Conservation (phyloP, 2,329 filamentous ascomycete genomes). For the Ceratocystis smalleyi region DNA sequence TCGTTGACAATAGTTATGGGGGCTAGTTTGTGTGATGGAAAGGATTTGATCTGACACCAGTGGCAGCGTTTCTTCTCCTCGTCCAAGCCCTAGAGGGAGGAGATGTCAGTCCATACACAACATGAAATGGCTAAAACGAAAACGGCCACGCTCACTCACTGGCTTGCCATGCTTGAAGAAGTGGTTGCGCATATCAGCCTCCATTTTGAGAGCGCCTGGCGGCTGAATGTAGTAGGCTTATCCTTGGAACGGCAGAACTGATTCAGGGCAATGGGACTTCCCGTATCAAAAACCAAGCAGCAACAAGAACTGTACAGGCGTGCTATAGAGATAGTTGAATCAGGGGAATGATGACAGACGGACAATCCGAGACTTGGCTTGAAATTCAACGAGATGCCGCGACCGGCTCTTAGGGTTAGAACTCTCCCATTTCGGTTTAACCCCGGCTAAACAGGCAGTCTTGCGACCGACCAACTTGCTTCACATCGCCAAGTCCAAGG, state of each 20-base stretch:
- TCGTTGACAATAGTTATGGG: slow-evolving; percentile 52
- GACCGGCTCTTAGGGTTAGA: not conserved
- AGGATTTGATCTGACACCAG: slow-evolving; percentile 44
- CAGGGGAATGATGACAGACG: no score
- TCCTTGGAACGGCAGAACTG: not conserved
- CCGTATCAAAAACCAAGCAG: no score
- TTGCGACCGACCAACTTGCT: not conserved
- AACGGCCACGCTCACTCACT: slow-evolving; percentile 18
- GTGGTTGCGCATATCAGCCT: slow-evolving; percentile 31
- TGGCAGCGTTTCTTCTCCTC: slow-evolving; percentile 36
- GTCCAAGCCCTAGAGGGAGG: slow-evolving; percentile 22
- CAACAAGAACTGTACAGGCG: no score
- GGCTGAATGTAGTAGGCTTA: not conserved
- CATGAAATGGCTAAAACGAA: not conserved
- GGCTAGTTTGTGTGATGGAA: slow-evolving; percentile 32
- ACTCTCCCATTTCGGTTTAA: not conserved
- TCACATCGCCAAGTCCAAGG: not conserved
- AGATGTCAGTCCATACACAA: not conserved
- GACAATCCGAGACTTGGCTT: no score
- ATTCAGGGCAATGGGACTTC: not conserved
- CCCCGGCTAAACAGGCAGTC: not conserved
- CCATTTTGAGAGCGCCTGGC: slow-evolving; percentile 26
- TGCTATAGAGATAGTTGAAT: no score
- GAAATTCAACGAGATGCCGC: no score
- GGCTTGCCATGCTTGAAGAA: slow-evolving; percentile 35